Evolutionary conservation across 331 rosid species (phyloP).

Genomic region (Arachis monticola): DNA sequence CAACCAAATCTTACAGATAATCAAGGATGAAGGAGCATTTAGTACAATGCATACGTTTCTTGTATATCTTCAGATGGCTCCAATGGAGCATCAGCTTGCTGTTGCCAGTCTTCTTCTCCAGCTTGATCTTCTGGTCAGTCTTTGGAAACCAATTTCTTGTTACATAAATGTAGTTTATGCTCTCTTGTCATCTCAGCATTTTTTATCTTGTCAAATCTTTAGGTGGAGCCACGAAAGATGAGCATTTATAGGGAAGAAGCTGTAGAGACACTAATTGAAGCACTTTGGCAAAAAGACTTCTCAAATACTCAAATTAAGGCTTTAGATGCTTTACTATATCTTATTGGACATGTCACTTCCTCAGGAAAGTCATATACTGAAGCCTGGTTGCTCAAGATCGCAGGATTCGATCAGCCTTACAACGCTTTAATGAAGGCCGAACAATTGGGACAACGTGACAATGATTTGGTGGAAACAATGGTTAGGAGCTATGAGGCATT

Average conservation of each 20-base stretch:
- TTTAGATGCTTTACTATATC: constrained; percentile 68
- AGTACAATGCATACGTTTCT: constrained; percentile 92
- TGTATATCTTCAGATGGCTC: constrained; percentile 92
- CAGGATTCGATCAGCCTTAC: constrained; percentile 86
- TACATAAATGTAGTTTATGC: constrained; percentile 6
- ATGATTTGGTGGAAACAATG: constrained; percentile 64
- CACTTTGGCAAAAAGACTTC: constrained; percentile 74
- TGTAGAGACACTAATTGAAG: constrained; percentile 74
- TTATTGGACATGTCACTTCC: constrained; percentile 70
- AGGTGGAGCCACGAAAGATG: constrained; percentile 93
- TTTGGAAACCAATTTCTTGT: constrained; percentile 22
- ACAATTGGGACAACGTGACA: constrained; percentile 52
- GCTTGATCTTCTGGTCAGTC: constrained; percentile 90
- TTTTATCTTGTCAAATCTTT: constrained; percentile 33
- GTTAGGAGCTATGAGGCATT: constrained; percentile 46
- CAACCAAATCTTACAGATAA: constrained; percentile 71
- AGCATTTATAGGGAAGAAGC: constrained; percentile 96
- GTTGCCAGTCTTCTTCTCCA: constrained; percentile 89
- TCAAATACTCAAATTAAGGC: constrained; percentile 69
- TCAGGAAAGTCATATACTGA: constrained; percentile 73
- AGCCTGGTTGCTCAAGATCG: constrained; percentile 87
- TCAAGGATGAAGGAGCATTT: constrained; percentile 88
- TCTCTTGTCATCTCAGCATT: constrained; percentile 15
- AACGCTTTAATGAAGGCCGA: constrained; percentile 69
- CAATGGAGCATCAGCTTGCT: constrained; percentile 76